These are phyloP conservation scores for Ophioceras dolichostomum DNA, from an alignment of 2,329 filamentous ascomycete genomes.

Conservation along the genomic window DNA sequence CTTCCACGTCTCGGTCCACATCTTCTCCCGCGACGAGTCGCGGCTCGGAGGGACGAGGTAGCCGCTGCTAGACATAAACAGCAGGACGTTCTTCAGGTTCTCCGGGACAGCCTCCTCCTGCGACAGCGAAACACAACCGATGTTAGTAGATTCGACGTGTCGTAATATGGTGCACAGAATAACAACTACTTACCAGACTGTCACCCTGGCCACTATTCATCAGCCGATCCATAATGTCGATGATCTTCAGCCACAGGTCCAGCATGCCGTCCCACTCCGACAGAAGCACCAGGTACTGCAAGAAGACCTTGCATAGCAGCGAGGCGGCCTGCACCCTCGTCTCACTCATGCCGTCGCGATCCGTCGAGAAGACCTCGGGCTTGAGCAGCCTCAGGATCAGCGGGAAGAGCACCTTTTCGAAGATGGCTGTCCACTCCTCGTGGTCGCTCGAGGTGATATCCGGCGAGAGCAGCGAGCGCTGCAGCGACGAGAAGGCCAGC, in stretches of 20 bases:
- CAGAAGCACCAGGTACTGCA: slow-evolving; percentile 81
- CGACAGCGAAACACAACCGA: slow-evolving; percentile 4
- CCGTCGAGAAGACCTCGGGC: slow-evolving; percentile 86
- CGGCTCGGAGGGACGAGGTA: slow-evolving; percentile 62
- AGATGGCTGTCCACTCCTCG: slow-evolving; percentile 90
- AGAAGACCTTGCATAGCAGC: slow-evolving; percentile 85
- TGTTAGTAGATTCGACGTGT: neutral
- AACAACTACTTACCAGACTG: slow-evolving; percentile 57
- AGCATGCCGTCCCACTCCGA: slow-evolving; percentile 81
- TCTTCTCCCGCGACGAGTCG: slow-evolving; percentile 39
- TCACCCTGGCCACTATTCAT: slow-evolving; percentile 94
- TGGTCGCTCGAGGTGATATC: slow-evolving; percentile 75
- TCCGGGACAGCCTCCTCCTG: slow-evolving; percentile 93
- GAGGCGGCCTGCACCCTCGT: slow-evolving; percentile 87
- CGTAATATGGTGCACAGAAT: slow-evolving; percentile 6
- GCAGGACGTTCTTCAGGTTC: slow-evolving; percentile 86
- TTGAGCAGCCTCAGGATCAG: slow-evolving; percentile 79
- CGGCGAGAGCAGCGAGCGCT: slow-evolving; percentile 74
- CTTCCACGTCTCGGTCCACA: slow-evolving; percentile 54
- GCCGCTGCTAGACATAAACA: slow-evolving; percentile 88
- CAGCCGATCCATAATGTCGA: slow-evolving; percentile 88
- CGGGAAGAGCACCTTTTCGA: slow-evolving; percentile 86
- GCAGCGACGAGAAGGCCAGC: slow-evolving; percentile 74
- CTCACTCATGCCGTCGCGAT: slow-evolving; percentile 88
- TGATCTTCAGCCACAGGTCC: slow-evolving; percentile 81